Evolutionary conservation across 768 basidiomycete species (phyloP), one percentile per base, ranked within the genome.

Genomic region (Tylopilus vinaceipallidus): DNA sequence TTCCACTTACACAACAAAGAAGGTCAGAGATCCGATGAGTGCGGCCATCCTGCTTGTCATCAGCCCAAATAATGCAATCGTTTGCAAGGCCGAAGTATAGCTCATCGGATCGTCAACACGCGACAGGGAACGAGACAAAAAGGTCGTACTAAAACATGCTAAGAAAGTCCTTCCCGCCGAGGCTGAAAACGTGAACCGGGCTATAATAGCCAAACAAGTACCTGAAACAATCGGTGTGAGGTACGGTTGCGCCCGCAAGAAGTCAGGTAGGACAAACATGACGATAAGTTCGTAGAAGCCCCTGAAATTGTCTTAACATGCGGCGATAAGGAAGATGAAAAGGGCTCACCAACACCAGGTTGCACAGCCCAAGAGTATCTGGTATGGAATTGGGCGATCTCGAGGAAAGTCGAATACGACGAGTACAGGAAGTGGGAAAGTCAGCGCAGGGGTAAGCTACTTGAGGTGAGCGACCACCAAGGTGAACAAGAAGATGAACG

Each of bases 331-430:
- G 41, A 12, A 32, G 42, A 4, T 20, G 39, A 13, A 38, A 53
- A 19, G 24, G 20, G 61, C 74, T 51, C 56, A 81, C 87, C 85
- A 88, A 52, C 69, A 71, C 85, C 86, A 88, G 16, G 81, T 76
- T 2, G 84, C 77, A 41, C 76, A 63, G 4, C 74, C 66, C 16
- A 89, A 68, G 39, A 79, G 71, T n/a, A 73, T 42, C 67, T 91
- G 90, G 64, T 88, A 91, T 5, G 78, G 64, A 24, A 71, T 65
- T 13, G 73, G 72, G 17, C 78, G 74, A 52, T 84, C 79, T 36
- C 84, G 74, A 2, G 88, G 89, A 73, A 81, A 83, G 71, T 92
- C 84, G 59, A 79, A 84, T 47, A 84, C 71, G 48, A 90, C 77
- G 73, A 89, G 75, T 43, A 64, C 77, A 72, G 82, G 62, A 30